A percentile compares a stretch with the other conserved stretches of the same genome.
Evolutionary conservation across 805 yeast species (phyloP).

Genomic region (Candida quercuum): DNA sequence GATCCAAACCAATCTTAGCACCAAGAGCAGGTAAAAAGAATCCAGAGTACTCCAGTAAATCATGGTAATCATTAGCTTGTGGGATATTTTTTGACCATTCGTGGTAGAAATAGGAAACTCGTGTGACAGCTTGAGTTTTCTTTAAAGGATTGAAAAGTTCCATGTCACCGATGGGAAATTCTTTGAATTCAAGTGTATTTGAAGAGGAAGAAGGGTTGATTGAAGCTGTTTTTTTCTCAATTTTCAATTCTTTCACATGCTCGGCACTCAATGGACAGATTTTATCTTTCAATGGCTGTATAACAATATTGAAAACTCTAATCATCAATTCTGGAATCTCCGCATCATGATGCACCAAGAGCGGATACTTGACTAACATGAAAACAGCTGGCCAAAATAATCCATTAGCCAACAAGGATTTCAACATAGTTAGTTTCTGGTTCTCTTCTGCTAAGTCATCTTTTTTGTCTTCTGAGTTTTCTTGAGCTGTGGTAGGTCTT

Average conservation of each 20-base stretch:
- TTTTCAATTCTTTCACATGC: slow-evolving; percentile 16
- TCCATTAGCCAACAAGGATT: slow-evolving; percentile 53
- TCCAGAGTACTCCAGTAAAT: slow-evolving; percentile 41
- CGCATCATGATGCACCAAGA: slow-evolving; percentile 47
- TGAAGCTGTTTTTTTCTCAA: slow-evolving; percentile 21
- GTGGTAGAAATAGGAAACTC: slow-evolving; percentile 36
- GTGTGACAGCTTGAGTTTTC: slow-evolving; percentile 7
- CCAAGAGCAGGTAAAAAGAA: slow-evolving; percentile 51
- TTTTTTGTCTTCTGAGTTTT: slow-evolving; percentile 8
- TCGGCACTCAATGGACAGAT: slow-evolving; percentile 12
- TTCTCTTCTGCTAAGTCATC: no score
- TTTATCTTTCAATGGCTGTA: slow-evolving; percentile 41
- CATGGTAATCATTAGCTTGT: slow-evolving; percentile 31
- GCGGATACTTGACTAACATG: slow-evolving; percentile 58
- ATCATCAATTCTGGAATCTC: slow-evolving; percentile 43
- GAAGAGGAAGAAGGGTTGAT: slow-evolving; percentile 17
- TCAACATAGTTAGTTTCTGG: slow-evolving; percentile 43
- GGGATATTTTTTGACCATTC: slow-evolving; percentile 45
- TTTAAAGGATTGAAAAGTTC: slow-evolving; percentile 30
- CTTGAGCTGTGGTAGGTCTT: not conserved
- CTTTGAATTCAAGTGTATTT: slow-evolving; percentile 27
- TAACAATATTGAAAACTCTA: slow-evolving; percentile 41
- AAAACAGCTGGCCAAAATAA: slow-evolving; percentile 56
- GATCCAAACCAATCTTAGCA: slow-evolving; percentile 43
- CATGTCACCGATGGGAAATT: slow-evolving; percentile 14